Evolutionary conservation across 2,329 filamentous ascomycete genomes (phyloP), one percentile per base, ranked within the genome.

Genomic region (Fusarium penzigii): DNA sequence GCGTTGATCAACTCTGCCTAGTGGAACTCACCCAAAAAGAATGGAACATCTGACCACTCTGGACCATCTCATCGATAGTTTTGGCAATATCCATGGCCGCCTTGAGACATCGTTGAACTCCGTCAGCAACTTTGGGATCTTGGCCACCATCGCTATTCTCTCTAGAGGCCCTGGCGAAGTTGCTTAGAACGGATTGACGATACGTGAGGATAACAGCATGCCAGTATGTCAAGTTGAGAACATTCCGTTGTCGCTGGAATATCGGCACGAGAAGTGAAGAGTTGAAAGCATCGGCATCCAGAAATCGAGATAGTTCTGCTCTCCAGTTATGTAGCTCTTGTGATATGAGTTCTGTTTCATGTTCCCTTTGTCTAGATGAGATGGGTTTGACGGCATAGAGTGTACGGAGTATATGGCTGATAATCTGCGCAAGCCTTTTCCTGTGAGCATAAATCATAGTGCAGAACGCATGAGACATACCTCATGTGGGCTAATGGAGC

Each of bases 201-300:
- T 75, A 65, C 0, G 69, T 70, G 3, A 76, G 67, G 6, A 77
- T 73, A 12, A 70, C 65, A 2, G 74, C 70, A 46, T 77, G 75
- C 70, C 72, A 75, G 43, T 72, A 76, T 2, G 74, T 69, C 4
- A 76, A 52, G 39, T 74, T 75, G 1, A 77, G 56, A 0, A 76
- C 71, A 20, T 75, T 73, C 0, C 71, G 67, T 47, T 77, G 74
- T 0, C 75, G 65, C 45, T 73, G 72, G 41, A 72, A 75, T 6
- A 75, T 72, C 1, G 72, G 71, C 3, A 70, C 62, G 2, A 75
- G 60, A 3, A 72, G 61, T 0, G 70, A 57, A 2, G 64, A 58
- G 38, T 67, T 71, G 17, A 69, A 62, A 14, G 61, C 71, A 42
- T 75, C 71, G 0, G 75, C 59, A 6, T 75, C 72, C 0, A 76